Evolutionary conservation across 2,329 filamentous ascomycete genomes (phyloP).

Genomic region (Byssochlamys sp.): DNA sequence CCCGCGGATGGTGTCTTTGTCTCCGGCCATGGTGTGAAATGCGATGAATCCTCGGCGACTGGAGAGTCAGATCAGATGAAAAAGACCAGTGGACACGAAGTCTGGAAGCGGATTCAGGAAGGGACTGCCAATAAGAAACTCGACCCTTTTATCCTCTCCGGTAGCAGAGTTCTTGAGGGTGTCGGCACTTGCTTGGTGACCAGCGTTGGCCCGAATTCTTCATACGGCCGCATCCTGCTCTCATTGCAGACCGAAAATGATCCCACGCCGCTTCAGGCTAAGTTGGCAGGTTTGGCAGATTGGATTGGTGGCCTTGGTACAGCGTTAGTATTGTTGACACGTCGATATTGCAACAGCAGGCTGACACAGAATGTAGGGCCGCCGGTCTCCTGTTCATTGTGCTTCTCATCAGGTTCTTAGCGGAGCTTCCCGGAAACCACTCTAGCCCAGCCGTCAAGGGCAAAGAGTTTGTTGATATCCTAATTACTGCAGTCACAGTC

Average conservation of each 20-base stretch:
- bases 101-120: conserved; percentile 47
- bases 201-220: conserved; percentile 62
- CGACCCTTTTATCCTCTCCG: conserved; percentile 71
- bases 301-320: conserved; percentile 72
- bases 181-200: conserved; percentile 67
- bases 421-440: conserved; percentile 47
- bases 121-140: conserved; percentile 46
- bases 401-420: conserved; percentile 76
- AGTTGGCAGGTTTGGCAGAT: conserved; percentile 64
- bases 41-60: conserved; percentile 56
- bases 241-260: conserved; percentile 63
- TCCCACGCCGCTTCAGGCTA: conserved; percentile 66
- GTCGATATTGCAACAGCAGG: neutral
- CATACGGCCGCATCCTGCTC: conserved; percentile 67
- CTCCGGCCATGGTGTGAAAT: conserved; percentile 47
- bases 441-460: conserved; percentile 62
- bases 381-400: conserved; percentile 77
- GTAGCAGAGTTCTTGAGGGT: conserved; percentile 66
- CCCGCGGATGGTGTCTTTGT: conserved; percentile 54
- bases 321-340: conserved; percentile 28
- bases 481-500: conserved; percentile 69
- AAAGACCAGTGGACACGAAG: conserved; percentile 53
- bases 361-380: conserved; percentile 25
- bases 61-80: conserved; percentile 60
- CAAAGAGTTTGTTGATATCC: conserved; percentile 64